Base-by-base conservation (phyloP, 768 basidiomycete species). In the Auriscalpium vulgare region DNA sequence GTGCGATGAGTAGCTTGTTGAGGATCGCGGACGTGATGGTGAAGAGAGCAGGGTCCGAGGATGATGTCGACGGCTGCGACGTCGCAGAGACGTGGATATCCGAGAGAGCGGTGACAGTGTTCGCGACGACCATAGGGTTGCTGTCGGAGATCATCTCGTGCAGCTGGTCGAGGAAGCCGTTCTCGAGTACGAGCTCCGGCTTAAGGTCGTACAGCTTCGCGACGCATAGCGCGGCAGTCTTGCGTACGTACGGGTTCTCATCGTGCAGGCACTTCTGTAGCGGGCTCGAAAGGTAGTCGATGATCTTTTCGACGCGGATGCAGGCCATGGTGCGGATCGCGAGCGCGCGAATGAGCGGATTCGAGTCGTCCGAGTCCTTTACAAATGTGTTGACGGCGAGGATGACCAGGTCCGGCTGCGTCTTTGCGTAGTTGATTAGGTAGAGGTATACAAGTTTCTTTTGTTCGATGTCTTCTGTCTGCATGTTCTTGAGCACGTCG, bases 371-470 rank as follows among this genome's bases (percentile, higher is more conserved):
- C 0, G 93, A 86, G 70, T 99, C 97, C 78, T 97, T 84, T 60
- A 99, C 97, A 68, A 99, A 97, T 8, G 95, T 99, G 68, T 98
- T 99, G 58, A 99, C 97, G 34, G 97, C 97, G 47, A 99, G 80
- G 67, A 99, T 98, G 72, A 97, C 95, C 59, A 98, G 89, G 68
- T 99, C 97, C 0, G 97, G 97, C 67, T 99, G 97, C 0, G 95
- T 95, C 69, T 97, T 97, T 37, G 95, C 95, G 63, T 98, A 99
- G 76, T 99, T 99, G 90, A 98, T 97, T 57, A 99, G 84, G 71
- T 97, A 97, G 21, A 97, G 82, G 66, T 97, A 98, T n/a, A 98
- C 97, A 37, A 99, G 88, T 73, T 99, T 98, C 83, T 98, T 99
- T 75, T 98, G 97, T 71, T 99, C 97, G 53, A 99, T 82, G 70